phyloP scores from a whole-genome alignment of 306 rosid genomes.

The Adenanthera pavonina region DNA sequence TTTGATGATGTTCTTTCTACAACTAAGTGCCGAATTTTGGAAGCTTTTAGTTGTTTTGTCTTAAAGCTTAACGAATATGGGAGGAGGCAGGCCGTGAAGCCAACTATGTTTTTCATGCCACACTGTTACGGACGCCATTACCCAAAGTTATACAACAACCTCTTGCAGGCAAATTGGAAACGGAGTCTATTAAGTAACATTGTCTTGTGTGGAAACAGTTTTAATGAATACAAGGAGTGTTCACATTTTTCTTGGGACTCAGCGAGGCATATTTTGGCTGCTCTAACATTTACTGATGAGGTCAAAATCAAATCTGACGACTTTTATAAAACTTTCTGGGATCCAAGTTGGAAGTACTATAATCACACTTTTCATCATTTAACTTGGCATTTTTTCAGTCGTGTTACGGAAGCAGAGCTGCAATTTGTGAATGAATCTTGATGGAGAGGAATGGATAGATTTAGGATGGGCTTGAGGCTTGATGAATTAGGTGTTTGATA shows the following conservation, averaged over 20 bases:
- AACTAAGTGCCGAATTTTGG: not conserved
- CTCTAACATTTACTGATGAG: slow-evolving; percentile 53
- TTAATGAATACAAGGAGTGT: slow-evolving; percentile 59
- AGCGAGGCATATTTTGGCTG: slow-evolving; percentile 48
- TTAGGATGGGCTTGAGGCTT: too few relatives aligned
- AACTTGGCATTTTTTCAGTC: slow-evolving; percentile 84
- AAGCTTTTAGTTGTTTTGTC: not conserved
- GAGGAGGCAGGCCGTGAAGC: not conserved
- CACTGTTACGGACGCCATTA: not conserved
- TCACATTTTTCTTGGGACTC: slow-evolving; percentile 49
- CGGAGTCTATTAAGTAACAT: not conserved
- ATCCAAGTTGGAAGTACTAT: slow-evolving; percentile 51
- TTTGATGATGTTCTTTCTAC: not conserved
- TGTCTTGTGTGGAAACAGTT: slow-evolving; percentile 44
- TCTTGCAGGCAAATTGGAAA: not conserved
- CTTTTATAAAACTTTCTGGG: slow-evolving; percentile 29
- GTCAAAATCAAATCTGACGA: slow-evolving; percentile 49
- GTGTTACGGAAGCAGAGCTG: not conserved
- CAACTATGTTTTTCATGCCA: not conserved
- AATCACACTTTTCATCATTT: slow-evolving; percentile 79
- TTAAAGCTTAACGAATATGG: not conserved
- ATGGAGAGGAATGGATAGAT: too few relatives aligned
- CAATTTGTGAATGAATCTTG: not conserved
- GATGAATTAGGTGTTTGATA: too few relatives aligned
- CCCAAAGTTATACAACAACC: not conserved